These are phyloP conservation scores for Nephelium lappaceum DNA, from an alignment of 345 rosid species.

Conservation along the genomic window DNA sequence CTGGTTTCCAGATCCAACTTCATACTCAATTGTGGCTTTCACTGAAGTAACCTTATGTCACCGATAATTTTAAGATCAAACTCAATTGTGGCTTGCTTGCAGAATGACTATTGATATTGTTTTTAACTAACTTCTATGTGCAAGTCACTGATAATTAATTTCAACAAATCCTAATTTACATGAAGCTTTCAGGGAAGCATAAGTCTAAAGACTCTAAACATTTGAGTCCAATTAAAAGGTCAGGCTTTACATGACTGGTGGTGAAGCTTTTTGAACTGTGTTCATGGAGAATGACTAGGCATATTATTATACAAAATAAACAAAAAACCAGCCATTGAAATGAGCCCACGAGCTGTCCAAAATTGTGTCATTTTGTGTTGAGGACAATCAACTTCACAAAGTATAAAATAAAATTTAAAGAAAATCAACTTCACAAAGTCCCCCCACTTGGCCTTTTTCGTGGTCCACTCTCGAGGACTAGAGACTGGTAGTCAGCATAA, in stretches of 20 bases:
- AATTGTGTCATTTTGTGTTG: neutral
- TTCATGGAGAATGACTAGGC: conserved; percentile 13
- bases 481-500: neutral
- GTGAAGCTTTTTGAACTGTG: neutral
- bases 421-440: conserved; percentile 1
- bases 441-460: conserved; percentile 12
- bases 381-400: conserved; percentile 8
- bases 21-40: no score
- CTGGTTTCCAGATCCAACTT: no score
- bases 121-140: no score
- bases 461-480: neutral
- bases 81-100: no score
- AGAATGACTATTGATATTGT: no score
- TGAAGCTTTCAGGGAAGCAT: neutral
- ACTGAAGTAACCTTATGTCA: no score
- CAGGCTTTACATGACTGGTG: neutral
- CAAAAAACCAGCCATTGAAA: neutral
- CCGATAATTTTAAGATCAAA: no score
- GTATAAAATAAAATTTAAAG: neutral
- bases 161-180: neutral
- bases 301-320: neutral
- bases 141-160: no score
- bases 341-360: neutral
- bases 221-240: neutral
- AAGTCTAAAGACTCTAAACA: neutral